These are phyloP conservation scores for Trypanosoma brucei DNA, from an alignment of 208 protist genomes.

Conservation along the genomic window DNA sequence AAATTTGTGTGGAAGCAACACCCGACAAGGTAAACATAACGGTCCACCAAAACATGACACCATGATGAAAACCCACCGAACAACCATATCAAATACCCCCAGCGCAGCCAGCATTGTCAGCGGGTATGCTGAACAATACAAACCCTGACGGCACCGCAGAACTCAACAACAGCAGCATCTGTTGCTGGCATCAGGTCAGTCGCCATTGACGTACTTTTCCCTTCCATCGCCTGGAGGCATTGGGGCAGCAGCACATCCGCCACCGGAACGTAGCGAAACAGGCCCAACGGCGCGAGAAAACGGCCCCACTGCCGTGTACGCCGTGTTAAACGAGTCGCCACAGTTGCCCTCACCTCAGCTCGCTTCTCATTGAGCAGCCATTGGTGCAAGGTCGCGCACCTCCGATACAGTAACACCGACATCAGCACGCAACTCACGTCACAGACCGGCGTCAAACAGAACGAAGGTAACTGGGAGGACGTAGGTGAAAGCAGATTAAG, in stretches of 20 bases:
- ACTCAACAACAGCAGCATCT: constrained; percentile 2
- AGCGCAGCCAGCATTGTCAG: no score
- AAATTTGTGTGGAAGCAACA: no score
- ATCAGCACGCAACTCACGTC: constrained; percentile 19
- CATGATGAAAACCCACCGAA: no score
- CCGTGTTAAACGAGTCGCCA: constrained; percentile 1
- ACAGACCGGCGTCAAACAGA: neutral
- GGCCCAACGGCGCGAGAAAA: constrained; percentile 14
- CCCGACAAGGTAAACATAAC: no score
- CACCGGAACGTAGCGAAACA: constrained; percentile 15
- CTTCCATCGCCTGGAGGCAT: constrained; percentile 13
- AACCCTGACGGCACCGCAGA: constrained; percentile 8
- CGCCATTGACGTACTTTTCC: neutral
- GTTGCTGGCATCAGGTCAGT: neutral
- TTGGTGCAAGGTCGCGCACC: constrained; percentile 1
- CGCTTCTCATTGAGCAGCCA: constrained; percentile 8
- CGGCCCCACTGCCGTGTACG: constrained; percentile 16
- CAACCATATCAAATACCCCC: neutral
- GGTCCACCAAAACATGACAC: no score
- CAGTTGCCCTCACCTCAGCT: constrained; percentile 1
- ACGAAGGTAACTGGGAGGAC: neutral
- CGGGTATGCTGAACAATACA: constrained; percentile 7
- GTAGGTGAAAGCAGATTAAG: neutral
- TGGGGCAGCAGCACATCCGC: constrained; percentile 13
- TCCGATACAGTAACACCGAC: constrained; percentile 22